Conservation (phyloP, 441 rosid genomes). For the Gossypium schwendimanii region DNA sequence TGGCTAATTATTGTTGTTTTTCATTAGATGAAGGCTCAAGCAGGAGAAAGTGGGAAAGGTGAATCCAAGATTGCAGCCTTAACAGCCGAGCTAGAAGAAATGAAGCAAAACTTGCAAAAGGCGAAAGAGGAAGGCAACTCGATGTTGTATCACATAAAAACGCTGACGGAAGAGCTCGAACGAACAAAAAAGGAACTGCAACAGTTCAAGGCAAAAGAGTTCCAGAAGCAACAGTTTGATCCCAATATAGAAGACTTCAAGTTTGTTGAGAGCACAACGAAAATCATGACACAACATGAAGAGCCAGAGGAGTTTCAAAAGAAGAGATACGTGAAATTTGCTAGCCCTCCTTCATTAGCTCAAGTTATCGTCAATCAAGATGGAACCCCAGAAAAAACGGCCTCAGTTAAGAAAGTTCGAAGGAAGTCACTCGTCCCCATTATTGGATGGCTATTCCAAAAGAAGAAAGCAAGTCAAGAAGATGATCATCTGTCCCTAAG, state of each 20-base stretch:
- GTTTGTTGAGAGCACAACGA: constrained; percentile 35
- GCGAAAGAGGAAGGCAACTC: constrained; percentile 43
- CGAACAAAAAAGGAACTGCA: constrained; percentile 41
- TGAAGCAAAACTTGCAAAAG: constrained; percentile 38
- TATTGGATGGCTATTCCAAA: constrained; percentile 49
- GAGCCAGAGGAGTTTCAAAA: constrained; percentile 23
- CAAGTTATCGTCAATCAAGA: constrained; percentile 32
- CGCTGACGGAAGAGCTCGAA: constrained; percentile 47
- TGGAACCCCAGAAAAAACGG: constrained; percentile 18
- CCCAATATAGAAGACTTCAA: constrained; percentile 48
- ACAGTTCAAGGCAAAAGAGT: constrained; percentile 18
- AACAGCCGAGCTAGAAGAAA: constrained; percentile 49
- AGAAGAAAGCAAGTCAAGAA: constrained; percentile 28
- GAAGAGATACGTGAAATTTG: constrained; percentile 50
- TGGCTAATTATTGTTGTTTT: neutral
- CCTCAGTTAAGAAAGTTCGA: constrained; percentile 19
- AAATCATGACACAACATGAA: constrained; percentile 20
- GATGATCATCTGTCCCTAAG: neutral
- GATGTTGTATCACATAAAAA: constrained; percentile 26
- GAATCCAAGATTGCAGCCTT: constrained; percentile 24
- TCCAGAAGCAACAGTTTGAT: constrained; percentile 23
- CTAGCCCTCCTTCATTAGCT: constrained; percentile 50
- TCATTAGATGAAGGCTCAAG: constrained; percentile 28
- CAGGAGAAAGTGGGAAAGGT: constrained; percentile 17
- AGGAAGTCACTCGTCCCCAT: constrained; percentile 35